Base-by-base conservation (phyloP, 2,329 filamentous ascomycete species). In the Hymenoscyphus infarciens region DNA sequence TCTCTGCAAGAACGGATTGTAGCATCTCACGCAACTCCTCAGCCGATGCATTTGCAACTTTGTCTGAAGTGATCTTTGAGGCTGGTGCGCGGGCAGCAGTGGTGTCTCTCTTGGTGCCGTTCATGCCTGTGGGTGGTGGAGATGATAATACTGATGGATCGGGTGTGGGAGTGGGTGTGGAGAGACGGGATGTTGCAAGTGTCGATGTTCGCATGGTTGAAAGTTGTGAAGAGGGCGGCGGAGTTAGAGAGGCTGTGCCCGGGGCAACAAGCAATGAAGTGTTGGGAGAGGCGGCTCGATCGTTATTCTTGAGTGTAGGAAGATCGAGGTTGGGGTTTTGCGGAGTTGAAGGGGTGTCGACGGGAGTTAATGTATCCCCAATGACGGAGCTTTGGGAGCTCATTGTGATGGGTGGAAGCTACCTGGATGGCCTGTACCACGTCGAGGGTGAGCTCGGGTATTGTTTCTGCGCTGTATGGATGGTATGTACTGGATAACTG, bases 211-310 rank as follows among this genome's bases (percentile, higher is more conserved):
- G 64, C 31, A 56, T 42, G 38, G 60, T 61, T 27, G 80, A 78
- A 7, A 82, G 71, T 70, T 88, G 86, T 1, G 83, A 83, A 2
- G 86, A 88, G 10, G 85, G 85, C 27, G 86, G 86, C 13, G 86
- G 85, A 13, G 86, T 88, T 76, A 87, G 83, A 45, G 79, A 80
- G 8, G 65, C 66, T 25, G 79, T 77, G 70, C 76, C 63, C 53
- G 63, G 63, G n/a, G 63, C 66, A 53, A 63, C 63, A 6, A 67
- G 39, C 63, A 67, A 63, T 33, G 68, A 67, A 3, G 69, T 66
- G 25, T 56, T 63, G 42, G 68, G 64, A 35, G 66, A 69, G 7
- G 59, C 42, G 33, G 61, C 53, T 31, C 54, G 55, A 25, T 62
- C 58, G 10, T 59, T 57, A 22, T 69, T 63, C 39, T 63, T 57